Percentiles rank a stretch among this genome's conserved stretches.
Conservation (phyloP, 345 rosid genomes). For the Eutrema heterophyllum region DNA sequence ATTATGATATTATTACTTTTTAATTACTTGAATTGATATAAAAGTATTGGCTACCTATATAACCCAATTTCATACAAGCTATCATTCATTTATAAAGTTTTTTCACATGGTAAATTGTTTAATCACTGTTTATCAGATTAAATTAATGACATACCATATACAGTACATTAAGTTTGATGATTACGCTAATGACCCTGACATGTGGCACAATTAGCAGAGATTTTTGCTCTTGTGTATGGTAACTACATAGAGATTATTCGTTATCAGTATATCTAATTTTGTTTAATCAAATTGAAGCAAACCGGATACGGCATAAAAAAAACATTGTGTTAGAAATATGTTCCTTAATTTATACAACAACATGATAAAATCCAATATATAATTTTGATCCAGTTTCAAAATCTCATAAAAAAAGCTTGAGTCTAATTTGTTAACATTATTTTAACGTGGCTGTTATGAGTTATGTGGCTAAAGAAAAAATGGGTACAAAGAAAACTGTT, state of each 20-base stretch:
- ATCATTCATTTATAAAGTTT: not conserved
- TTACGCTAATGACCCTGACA: conserved; percentile 6
- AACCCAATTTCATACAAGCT: not conserved
- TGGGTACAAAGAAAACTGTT: no score
- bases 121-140: not conserved
- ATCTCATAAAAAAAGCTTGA: no score
- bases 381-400: not conserved
- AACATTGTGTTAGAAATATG: not conserved
- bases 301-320: no score
- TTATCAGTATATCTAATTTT: not conserved
- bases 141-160: not conserved
- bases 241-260: not conserved
- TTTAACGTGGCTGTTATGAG: not conserved
- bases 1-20: not conserved
- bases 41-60: not conserved
- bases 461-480: no score
- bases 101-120: not conserved
- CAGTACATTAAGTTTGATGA: not conserved
- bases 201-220: not conserved
- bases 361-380: not conserved
- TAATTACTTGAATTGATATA: not conserved
- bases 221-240: not conserved
- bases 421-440: not conserved
- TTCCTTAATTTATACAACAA: not conserved
- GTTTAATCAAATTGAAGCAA: no score